phyloP scores from a whole-genome alignment of 257 asterid genomes.

The Nemophila menziesii region DNA sequence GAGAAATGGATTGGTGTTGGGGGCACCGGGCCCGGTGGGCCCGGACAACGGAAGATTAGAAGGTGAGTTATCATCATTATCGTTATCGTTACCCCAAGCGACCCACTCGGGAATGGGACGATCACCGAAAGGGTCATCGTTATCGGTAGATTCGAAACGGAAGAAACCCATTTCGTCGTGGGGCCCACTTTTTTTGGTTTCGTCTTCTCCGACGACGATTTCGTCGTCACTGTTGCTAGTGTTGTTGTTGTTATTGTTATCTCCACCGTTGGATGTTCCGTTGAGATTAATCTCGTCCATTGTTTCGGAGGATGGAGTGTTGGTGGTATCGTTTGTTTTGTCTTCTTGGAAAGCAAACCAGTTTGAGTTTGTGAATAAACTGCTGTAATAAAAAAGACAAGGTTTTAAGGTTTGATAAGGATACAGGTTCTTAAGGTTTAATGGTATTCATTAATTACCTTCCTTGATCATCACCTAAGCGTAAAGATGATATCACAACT shows the following conservation, averaged over 20 bases:
- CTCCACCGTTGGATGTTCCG: conserved; percentile 45
- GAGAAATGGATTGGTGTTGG: conserved; percentile 60
- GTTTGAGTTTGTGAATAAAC: conserved; percentile 95
- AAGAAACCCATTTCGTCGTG: conserved; percentile 47
- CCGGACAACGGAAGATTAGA: conserved; percentile 48
- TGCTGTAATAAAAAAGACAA: conserved; percentile 29
- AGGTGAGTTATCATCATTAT: no score
- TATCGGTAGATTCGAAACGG: conserved; percentile 51
- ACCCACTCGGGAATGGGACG: conserved; percentile 92
- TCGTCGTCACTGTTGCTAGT: conserved; percentile 76
- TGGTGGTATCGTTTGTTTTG: conserved; percentile 32
- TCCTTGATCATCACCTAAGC: conserved; percentile 94
- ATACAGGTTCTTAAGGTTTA: background rate
- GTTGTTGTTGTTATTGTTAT: conserved; percentile 59
- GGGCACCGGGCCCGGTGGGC: no score
- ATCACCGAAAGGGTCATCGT: conserved; percentile 66
- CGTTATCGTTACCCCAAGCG: conserved; percentile 79
- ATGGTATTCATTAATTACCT: conserved; percentile 37
- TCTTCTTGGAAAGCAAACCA: conserved; percentile 99
- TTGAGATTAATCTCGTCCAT: conserved; percentile 50
- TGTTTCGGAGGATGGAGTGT: conserved; percentile 45
- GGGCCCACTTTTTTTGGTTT: conserved; percentile 20
- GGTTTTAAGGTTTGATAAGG: conserved; percentile 6
- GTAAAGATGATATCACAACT: conserved; percentile 87
- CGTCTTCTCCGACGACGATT: conserved; percentile 85